Evolutionary conservation across 2,329 filamentous ascomycete species (phyloP).

Genomic region (Penicillium freii): DNA sequence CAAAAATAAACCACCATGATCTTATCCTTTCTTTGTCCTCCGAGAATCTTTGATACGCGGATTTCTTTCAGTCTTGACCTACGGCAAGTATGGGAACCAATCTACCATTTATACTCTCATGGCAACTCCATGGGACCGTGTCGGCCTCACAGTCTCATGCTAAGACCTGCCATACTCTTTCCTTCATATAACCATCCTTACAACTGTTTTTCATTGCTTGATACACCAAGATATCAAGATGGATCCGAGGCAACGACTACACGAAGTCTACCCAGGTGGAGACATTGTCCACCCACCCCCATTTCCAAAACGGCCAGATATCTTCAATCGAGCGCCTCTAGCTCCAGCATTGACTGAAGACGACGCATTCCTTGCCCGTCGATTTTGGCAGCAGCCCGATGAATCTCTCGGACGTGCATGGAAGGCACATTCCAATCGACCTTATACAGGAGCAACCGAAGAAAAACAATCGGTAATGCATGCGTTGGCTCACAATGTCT

Average conservation of each 20-base stretch:
- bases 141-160: slow-evolving; percentile 25
- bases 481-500: slow-evolving; percentile 31
- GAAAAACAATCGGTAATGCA: slow-evolving; percentile 11
- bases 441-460: slow-evolving; percentile 1
- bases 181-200: background rate
- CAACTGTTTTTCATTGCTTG: background rate
- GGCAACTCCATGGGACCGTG: background rate
- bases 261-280: background rate
- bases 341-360: slow-evolving; percentile 21
- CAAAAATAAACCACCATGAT: background rate
- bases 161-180: background rate
- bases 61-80: background rate
- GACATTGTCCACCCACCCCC: background rate
- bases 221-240: background rate
- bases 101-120: background rate
- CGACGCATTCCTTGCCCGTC: slow-evolving; percentile 29
- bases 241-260: background rate
- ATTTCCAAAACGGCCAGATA: slow-evolving; percentile 7
- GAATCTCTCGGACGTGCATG: slow-evolving; percentile 15
- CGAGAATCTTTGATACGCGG: background rate
- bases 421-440: slow-evolving; percentile 2
- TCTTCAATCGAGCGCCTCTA: slow-evolving; percentile 30
- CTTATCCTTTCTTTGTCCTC: background rate
- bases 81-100: background rate
- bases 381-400: slow-evolving; percentile 31